phyloP scores from a whole-genome alignment of 2,329 filamentous ascomycete genomes.

The Claviceps lovelessii region DNA sequence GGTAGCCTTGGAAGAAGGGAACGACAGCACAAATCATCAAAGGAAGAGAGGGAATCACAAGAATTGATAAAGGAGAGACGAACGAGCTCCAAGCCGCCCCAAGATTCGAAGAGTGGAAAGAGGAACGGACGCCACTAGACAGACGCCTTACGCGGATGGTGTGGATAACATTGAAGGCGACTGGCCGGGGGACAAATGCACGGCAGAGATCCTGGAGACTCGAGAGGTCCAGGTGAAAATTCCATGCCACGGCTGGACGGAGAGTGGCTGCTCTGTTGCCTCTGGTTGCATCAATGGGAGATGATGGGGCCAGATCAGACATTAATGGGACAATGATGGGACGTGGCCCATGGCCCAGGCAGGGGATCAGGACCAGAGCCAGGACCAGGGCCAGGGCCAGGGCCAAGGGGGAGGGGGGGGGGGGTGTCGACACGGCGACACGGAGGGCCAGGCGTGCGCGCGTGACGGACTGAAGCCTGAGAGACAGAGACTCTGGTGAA shows the following conservation, averaged over 20 bases:
- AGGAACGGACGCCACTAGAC: neutral
- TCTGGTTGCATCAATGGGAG: neutral
- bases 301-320: too few relatives aligned
- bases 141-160: neutral
- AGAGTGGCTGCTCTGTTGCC: neutral
- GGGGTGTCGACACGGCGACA: neutral
- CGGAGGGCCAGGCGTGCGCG: too few relatives aligned
- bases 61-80: neutral
- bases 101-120: neutral
- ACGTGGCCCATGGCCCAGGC: neutral
- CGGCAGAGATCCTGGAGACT: neutral
- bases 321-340: neutral
- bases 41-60: neutral
- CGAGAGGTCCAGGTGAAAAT: neutral
- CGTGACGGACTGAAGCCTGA: too few relatives aligned
- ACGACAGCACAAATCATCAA: neutral
- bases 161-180: neutral
- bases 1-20: neutral
- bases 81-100: neutral
- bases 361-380: neutral
- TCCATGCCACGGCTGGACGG: neutral
- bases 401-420: neutral
- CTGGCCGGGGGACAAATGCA: neutral
- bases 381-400: neutral
- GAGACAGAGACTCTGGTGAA: too few relatives aligned